A percentile compares a stretch with the other conserved stretches of the same genome.
phyloP scores from a whole-genome alignment of 768 basidiomycete species.

The Rhizopogon vulgaris region DNA sequence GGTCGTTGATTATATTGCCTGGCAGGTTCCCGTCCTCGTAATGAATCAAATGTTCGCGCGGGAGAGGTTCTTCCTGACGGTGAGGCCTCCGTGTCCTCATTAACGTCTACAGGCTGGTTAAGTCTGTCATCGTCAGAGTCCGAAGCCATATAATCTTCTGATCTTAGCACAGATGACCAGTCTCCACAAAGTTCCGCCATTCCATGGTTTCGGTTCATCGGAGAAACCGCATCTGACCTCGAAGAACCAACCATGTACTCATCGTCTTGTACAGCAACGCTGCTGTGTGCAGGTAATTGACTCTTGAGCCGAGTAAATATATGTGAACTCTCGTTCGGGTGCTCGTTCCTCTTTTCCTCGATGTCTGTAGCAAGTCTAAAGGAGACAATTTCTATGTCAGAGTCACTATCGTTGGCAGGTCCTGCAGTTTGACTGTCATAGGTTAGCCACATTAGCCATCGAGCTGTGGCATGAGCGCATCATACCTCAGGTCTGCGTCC shows the following conservation, averaged over 20 bases:
- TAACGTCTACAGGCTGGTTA: background rate
- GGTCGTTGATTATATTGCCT: background rate
- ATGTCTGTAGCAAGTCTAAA: background rate
- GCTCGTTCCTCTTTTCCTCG: background rate
- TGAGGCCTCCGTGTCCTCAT: background rate
- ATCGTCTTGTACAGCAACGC: background rate
- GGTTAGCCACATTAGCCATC: background rate
- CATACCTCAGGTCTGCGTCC: background rate
- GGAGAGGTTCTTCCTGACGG: background rate
- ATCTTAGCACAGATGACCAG: background rate
- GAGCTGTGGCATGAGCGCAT: background rate
- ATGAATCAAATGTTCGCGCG: background rate
- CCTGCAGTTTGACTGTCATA: background rate
- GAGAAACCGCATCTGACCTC: background rate
- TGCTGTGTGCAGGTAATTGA: background rate
- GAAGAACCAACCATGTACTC: background rate
- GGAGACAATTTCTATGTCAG: conserved; percentile 10
- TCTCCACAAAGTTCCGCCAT: conserved; percentile 1
- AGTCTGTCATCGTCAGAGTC: background rate
- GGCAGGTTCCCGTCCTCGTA: background rate
- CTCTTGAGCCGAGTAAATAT: background rate
- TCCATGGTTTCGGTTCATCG: background rate
- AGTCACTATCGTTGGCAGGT: conserved; percentile 2
- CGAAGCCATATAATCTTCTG: background rate
- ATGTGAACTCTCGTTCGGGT: background rate